These are phyloP conservation scores for Podochytrium sp. DNA, from an alignment of 192 early-diverging fungal species.

Conservation along the genomic window DNA sequence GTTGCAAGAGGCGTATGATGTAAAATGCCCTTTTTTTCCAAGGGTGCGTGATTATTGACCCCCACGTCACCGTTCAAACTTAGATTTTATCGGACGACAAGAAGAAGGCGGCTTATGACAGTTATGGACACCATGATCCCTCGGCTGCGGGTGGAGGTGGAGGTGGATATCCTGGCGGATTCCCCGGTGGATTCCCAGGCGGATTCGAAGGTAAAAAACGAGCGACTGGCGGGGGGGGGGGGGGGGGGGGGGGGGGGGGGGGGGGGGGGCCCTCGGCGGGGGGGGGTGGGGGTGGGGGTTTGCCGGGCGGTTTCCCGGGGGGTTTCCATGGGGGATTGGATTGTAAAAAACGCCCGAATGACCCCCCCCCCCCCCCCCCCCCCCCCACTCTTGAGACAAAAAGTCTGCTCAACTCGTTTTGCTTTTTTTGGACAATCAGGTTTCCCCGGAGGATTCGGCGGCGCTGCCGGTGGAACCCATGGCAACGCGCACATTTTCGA, in stretches of 20 bases:
- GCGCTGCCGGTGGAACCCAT: constrained; percentile 55
- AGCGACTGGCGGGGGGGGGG: constrained; percentile 33
- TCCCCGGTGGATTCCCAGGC: constrained; percentile 40
- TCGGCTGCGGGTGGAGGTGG: constrained; percentile 7
- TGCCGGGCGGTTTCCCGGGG: no score
- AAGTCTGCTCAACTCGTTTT: no score
- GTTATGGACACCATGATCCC: constrained; percentile 72
- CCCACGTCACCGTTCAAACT: background rate
- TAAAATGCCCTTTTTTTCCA: constrained; percentile 18
- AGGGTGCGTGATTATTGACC: no score
- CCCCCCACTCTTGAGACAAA: no score
- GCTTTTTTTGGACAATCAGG: no score
- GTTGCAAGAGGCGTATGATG: constrained; percentile 96
- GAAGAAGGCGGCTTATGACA: constrained; percentile 91
- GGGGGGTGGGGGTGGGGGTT: no score
- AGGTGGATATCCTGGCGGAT: constrained; percentile 1
- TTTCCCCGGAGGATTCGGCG: constrained; percentile 60
- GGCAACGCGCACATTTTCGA: constrained; percentile 68
- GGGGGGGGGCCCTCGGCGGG: no score
- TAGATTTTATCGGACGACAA: constrained; percentile 87
- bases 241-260: background rate
- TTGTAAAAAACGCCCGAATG: no score
- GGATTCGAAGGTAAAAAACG: constrained; percentile 1
- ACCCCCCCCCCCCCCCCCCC: no score
- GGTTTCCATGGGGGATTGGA: no score